A percentile compares a stretch with the other conserved stretches of the same genome.
phyloP scores from a whole-genome alignment of 495 filamentous ascomycete species.

The Parmelia sp. region DNA sequence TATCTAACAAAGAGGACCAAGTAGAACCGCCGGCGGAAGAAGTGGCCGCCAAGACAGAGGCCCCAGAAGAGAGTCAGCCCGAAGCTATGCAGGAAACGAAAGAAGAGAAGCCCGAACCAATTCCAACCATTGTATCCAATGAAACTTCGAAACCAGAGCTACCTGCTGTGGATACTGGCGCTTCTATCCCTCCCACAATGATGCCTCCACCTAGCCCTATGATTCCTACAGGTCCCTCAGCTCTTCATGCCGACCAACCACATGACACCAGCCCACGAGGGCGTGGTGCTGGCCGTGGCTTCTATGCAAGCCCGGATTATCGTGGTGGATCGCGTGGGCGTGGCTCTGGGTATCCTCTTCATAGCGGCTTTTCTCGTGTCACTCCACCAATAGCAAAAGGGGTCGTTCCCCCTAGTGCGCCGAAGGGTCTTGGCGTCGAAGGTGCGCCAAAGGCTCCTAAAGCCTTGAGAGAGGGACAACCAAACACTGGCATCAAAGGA shows the following conservation, averaged over 20 bases:
- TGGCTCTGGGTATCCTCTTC: constrained; percentile 21
- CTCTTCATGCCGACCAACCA: constrained; percentile 7
- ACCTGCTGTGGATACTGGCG: not conserved
- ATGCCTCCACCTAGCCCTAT: constrained; percentile 28
- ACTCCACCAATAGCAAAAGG: constrained; percentile 20
- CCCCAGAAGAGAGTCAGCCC: constrained; percentile 22
- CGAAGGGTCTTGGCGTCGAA: constrained; percentile 55
- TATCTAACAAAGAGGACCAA: constrained; percentile 16
- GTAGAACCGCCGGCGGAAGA: constrained; percentile 11
- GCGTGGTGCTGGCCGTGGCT: constrained; percentile 21
- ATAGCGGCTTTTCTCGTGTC: constrained; percentile 21
- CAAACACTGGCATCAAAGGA: constrained; percentile 50
- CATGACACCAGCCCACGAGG: constrained; percentile 19
- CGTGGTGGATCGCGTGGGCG: constrained; percentile 32
- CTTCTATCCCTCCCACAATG: constrained; percentile 15
- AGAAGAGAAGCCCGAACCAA: constrained; percentile 22
- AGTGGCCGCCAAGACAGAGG: constrained; percentile 17
- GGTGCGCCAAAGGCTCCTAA: constrained; percentile 88
- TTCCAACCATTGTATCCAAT: constrained; percentile 18
- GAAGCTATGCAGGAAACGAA: constrained; percentile 8
- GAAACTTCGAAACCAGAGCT: constrained; percentile 13
- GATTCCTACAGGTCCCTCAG: constrained; percentile 26
- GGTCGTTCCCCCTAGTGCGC: constrained; percentile 32
- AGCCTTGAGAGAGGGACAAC: constrained; percentile 81
- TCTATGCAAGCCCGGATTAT: constrained; percentile 20